Base-by-base conservation (phyloP, 1,139 yeast species). In the Candida neerlandica region DNA sequence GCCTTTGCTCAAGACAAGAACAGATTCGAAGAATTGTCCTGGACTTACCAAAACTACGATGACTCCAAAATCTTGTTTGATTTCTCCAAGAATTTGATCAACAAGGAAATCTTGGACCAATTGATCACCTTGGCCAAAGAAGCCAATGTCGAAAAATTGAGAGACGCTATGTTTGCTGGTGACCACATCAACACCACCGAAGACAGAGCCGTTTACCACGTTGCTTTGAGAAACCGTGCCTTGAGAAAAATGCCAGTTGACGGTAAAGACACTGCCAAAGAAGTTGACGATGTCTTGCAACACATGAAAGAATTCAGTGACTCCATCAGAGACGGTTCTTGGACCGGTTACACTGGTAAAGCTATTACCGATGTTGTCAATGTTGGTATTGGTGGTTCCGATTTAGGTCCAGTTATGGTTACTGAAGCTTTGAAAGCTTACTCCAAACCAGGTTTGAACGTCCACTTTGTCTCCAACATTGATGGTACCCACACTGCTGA, bases 371-470 rank as follows among this genome's bases (percentile, higher is more conserved):
- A 91, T 66, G 85, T 94, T 52, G 98, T 94, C 65, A 94, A 94
- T 80, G 89, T 94, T 64, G 99, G 99, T 73, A 94, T 94, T 67
- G 99, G 99, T 67, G 99, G 99, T 60, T 91, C 98, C 29, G 99
- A 94, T 71, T 82, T 94, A 64, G 99, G 99, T 62, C 99, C 99
- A 46, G 98, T 94, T 50, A 94, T 94, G 99, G 98, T 94, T 60
- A 91, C 97, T 53, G 98, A 94, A 76, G 97, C 99, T 35, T 82
- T 94, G 69, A 94, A 92, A 79, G 85, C 89, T 58, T 94, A 94
- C 73, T 77, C 92, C 55, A 79, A 86, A 64, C 84, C 85, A 55
- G 88, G 85, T 54, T 78, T 94, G 62, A 73, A 78, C 56, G 96
- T 83, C 48, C 96, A 94, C 77, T 94, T 91, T 71, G 98, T 94